Conservation (phyloP, 2,329 filamentous ascomycete genomes). For the Pleurostoma richardsiae region DNA sequence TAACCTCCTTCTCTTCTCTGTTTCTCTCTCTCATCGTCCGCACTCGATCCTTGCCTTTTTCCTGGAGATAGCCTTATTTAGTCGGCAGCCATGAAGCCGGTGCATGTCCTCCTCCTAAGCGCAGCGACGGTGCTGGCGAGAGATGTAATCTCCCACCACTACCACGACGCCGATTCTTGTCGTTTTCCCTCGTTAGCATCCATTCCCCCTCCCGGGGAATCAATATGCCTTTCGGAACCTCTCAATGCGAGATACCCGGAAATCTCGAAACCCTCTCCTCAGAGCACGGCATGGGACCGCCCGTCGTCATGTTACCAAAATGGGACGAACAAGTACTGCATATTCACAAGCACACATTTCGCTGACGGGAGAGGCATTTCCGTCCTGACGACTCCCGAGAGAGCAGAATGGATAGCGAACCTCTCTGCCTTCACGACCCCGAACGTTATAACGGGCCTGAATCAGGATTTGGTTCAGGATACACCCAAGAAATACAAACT, state of each 20-base stretch:
- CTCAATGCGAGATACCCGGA: not conserved
- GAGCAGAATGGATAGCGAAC: slow-evolving; percentile 20
- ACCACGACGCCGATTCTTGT: not conserved
- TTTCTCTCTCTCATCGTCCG: too few relatives aligned
- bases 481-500: slow-evolving; percentile 21
- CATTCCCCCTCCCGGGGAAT: not conserved
- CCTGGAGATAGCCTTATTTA: not conserved
- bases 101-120: not conserved
- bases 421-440: slow-evolving; percentile 20
- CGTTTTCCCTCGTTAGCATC: not conserved
- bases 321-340: slow-evolving; percentile 20
- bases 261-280: not conserved
- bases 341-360: slow-evolving; percentile 27
- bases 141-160: not conserved
- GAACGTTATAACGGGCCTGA: slow-evolving; percentile 13
- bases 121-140: not conserved
- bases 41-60: not conserved
- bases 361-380: slow-evolving; percentile 30
- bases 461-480: slow-evolving; percentile 18
- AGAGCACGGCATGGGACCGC: slow-evolving; percentile 4
- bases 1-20: too few relatives aligned
- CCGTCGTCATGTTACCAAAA: slow-evolving; percentile 18
- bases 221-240: not conserved
- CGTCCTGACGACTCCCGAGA: slow-evolving; percentile 26
- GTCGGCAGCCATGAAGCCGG: not conserved